Conservation (phyloP, 257 asterid genomes). For the Striga asiatica region DNA sequence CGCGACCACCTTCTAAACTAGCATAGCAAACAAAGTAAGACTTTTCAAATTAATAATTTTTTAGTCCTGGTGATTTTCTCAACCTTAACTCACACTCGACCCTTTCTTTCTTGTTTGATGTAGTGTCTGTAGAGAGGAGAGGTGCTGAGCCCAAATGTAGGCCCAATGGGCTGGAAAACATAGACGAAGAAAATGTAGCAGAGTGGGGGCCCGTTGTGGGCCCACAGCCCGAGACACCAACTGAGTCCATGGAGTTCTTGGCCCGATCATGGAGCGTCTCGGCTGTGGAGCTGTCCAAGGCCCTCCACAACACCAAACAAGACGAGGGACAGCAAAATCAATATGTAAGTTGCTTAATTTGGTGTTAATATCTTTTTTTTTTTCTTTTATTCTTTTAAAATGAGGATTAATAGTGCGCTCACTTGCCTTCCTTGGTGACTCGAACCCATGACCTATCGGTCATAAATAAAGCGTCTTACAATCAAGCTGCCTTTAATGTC, state of each 20-base stretch:
- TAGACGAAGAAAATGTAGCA: conserved; percentile 44
- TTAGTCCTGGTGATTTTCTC: no score
- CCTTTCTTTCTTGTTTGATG: background rate
- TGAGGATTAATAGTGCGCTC: no score
- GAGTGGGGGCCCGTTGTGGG: conserved; percentile 40
- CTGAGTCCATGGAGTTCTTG: conserved; percentile 85
- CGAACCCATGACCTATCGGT: no score
- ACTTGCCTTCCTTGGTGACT: no score
- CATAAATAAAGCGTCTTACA: no score
- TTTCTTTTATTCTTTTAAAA: no score
- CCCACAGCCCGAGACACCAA: conserved; percentile 79
- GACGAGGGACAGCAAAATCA: no score
- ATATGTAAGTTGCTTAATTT: no score
- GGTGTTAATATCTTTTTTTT: no score
- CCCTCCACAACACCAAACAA: conserved; percentile 44
- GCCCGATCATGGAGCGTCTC: conserved; percentile 84
- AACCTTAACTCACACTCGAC: background rate
- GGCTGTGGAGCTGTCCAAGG: conserved; percentile 65
- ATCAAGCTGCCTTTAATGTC: no score
- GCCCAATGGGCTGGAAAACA: conserved; percentile 43
- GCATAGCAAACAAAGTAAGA: conserved; percentile 21
- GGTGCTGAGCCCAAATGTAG: conserved; percentile 18
- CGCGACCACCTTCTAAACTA: no score
- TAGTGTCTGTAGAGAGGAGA: conserved; percentile 25
- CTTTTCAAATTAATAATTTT: no score